phyloP scores from a whole-genome alignment of 108 stramenopile species.

The Aurantiochytrium sp. region DNA sequence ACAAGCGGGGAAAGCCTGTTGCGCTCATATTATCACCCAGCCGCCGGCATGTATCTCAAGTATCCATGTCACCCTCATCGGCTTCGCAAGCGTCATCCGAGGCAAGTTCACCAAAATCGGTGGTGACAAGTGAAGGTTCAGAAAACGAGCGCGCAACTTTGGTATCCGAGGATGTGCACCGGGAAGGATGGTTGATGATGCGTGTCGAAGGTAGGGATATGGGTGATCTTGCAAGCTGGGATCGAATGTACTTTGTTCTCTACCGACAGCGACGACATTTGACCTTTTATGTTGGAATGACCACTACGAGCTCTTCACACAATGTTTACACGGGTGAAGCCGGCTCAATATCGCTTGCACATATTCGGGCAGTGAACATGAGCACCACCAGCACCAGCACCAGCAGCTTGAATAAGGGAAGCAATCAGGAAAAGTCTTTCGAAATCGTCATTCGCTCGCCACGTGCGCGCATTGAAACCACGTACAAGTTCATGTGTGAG shows the following conservation, averaged over 20 bases:
- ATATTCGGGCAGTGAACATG: not conserved
- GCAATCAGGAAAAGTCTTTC: not conserved
- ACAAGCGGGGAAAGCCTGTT: too few species aligned
- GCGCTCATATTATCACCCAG: too few species aligned
- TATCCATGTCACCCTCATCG: too few species aligned
- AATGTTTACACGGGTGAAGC: conserved; percentile 1
- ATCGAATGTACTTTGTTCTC: not conserved
- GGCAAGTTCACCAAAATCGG: too few species aligned
- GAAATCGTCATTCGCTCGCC: not conserved
- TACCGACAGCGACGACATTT: not conserved
- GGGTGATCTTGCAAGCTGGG: not conserved
- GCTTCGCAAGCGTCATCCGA: too few species aligned
- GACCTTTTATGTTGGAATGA: not conserved
- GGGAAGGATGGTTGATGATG: not conserved
- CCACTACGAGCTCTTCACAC: not conserved
- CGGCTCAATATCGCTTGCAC: not conserved
- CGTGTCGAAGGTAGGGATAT: not conserved
- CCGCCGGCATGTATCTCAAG: too few species aligned
- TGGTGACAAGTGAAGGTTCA: too few species aligned
- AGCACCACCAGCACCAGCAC: not conserved
- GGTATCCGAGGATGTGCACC: not conserved
- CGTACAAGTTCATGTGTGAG: not conserved
- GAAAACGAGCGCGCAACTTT: not conserved
- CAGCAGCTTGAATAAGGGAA: not conserved
- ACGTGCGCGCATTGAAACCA: not conserved